These are phyloP conservation scores for Hordeum vulgare DNA, from an alignment of 176 grass and related monocot genomes.

Conservation along the genomic window DNA sequence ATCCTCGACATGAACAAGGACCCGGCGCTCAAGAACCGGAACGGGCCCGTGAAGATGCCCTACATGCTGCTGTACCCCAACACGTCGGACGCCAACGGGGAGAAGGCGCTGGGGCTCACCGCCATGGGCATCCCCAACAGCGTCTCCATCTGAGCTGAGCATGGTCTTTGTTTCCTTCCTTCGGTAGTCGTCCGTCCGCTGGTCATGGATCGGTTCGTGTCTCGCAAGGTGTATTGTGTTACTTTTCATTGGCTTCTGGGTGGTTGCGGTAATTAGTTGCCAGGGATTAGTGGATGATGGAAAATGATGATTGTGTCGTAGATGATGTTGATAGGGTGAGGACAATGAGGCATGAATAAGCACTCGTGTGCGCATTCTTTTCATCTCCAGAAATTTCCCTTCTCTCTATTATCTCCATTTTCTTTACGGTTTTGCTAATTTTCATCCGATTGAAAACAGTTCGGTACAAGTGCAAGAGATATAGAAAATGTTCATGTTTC, in stretches of 20 bases:
- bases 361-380: neutral
- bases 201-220: neutral
- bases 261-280: neutral
- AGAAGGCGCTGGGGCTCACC: conserved; percentile 38
- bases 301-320: neutral
- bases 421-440: no score
- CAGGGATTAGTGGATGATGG: neutral
- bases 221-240: neutral
- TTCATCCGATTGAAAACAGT: no score
- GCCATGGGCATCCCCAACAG: conserved; percentile 81
- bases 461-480: no score
- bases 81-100: conserved; percentile 46
- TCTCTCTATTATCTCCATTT: no score
- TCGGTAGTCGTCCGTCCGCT: neutral
- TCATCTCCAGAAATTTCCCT: no score
- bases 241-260: neutral
- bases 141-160: conserved; percentile 46
- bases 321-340: neutral
- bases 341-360: neutral
- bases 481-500: no score
- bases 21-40: conserved; percentile 49
- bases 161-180: neutral
- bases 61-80: conserved; percentile 76
- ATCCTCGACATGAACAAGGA: conserved; percentile 41
- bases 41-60: conserved; percentile 52